Evolutionary conservation across 164 flowering plant species (phyloP), one percentile per base, ranked within the genome.

Genomic region (Macadamia tetraphylla): DNA sequence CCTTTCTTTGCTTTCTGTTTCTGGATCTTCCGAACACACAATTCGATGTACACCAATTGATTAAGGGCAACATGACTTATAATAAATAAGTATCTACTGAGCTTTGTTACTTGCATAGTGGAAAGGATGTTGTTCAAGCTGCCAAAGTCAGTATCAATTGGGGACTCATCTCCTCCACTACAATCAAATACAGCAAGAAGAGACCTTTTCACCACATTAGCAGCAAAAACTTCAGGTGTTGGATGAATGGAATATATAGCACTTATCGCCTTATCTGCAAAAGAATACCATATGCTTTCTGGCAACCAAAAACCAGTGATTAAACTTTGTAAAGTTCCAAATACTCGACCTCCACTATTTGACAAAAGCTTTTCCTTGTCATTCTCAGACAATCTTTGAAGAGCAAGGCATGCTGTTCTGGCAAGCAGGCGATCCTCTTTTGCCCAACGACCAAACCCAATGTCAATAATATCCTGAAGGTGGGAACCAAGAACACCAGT

Each of bases 401-500:
- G 84, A 23, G 97, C 97, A 78, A 85, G 60, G 71, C 99, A 92
- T 71, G 98, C 87, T n/a, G 86, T 87, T 77, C 94, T 85, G 31
- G 98, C 98, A 67, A 95, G 94, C 76, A 92, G 76, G 71, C 96
- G 98, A 8, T 95, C 99, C 68, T 86, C 83, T 75, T 87, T 90
- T 40, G 99, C 91, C 99, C 99, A 92, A 32, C 93, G 90, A 44
- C 99, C 99, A 84, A 95, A 95, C 48, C 99, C 99, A 74, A 95
- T 92, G 69, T 92, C 98, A 71, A 95, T 79, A 51, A 92, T 85
- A 67, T 92, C 97, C 74, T 88, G 97, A 75, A 92, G 56, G 72
- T 89, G 98, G 65, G 88, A 85, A 69, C 92, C 78, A 63, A 95
- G 85, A 74, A 92, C 63, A 53, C 68, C 77, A 64, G 82, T 29